These are phyloP conservation scores for Xerocomellus dryophilus DNA, from an alignment of 768 basidiomycete species.

Conservation along the genomic window DNA sequence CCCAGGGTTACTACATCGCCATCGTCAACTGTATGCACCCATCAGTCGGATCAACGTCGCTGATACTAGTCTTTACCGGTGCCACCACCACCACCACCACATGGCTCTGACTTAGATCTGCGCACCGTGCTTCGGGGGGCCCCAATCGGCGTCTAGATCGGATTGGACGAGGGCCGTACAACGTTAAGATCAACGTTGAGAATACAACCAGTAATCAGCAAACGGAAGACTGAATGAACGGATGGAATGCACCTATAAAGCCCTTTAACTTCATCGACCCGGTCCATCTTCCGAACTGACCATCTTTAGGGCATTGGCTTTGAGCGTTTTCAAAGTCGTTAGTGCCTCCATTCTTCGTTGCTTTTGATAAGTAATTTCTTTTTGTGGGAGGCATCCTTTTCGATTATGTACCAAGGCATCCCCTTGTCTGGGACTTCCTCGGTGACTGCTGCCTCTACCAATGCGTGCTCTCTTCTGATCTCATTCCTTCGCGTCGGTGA, in stretches of 20 bases:
- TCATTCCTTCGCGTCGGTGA: conserved; percentile 72
- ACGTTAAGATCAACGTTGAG: too few species aligned
- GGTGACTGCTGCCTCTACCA: conserved; percentile 65
- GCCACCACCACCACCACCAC: too few species aligned
- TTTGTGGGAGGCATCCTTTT: conserved; percentile 66
- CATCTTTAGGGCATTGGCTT: conserved; percentile 77
- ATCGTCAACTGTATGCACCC: too few species aligned
- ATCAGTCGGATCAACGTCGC: too few species aligned
- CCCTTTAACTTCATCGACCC: conserved; percentile 26
- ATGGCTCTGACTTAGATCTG: too few species aligned
- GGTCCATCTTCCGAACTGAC: conserved; percentile 71
- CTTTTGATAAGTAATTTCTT: conserved; percentile 20
- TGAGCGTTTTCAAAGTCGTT: conserved; percentile 75
- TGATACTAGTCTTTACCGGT: too few species aligned
- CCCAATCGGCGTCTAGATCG: too few species aligned
- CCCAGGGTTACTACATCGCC: too few species aligned
- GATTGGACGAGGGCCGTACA: too few species aligned
- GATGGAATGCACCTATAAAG: conserved; percentile 17
- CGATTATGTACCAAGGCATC: neutral
- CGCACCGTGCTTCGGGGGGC: too few species aligned
- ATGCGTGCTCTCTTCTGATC: conserved; percentile 67
- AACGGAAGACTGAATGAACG: too few species aligned
- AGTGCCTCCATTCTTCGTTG: conserved; percentile 63
- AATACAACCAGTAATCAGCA: too few species aligned
- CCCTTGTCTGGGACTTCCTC: conserved; percentile 64